Evolutionary conservation across 306 rosid genomes (phyloP), one percentile per base, ranked within the genome.

Genomic region (Potentilla sterilis): DNA sequence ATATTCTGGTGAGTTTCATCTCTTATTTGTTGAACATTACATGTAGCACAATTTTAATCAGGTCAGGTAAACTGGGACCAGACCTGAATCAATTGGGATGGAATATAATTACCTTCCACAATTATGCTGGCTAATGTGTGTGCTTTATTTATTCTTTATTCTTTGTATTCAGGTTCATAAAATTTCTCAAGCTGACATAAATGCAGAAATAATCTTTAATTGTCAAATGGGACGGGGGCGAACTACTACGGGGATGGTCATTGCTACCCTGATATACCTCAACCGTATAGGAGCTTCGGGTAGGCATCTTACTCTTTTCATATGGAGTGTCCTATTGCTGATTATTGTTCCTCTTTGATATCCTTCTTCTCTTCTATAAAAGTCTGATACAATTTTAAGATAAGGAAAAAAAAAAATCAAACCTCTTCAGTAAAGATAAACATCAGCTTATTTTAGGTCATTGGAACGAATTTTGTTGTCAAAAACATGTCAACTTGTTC

Each of bases 221-320:
- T 92, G 98, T 83, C 98, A 92, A 92, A 92, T 92, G 98, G 98
- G 98, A 67, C 98, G 98, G 65, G 98, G 98, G 59, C 79, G 98
- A 68, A 90, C 96, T 76, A 92, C 98, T 61, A 92, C 98, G 19
- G 98, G 98, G 82, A 92, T 92, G 98, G 98, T 92, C 81, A 87
- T 92, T 78, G 92, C 98, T 70, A 92, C 98, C 85, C 81, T 92
- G 88, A 80, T 88, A 66, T 90, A 92, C 85, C 85, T 92, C 80
- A 90, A 92, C 75, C 88, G 92, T 46, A 89, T 89, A 77, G 96
- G 98, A 65, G 87, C 92, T 59, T 92, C 94, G 37, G 96, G 98
- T 92, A 87, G 65, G 70, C 58, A 28, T 74, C 52, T 74, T 63
- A 43, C 70, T 74, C 73, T 74, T 32, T 34, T 35, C 68, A 34